phyloP scores from a whole-genome alignment of 441 rosid genomes.

The Corymbia calophylla region DNA sequence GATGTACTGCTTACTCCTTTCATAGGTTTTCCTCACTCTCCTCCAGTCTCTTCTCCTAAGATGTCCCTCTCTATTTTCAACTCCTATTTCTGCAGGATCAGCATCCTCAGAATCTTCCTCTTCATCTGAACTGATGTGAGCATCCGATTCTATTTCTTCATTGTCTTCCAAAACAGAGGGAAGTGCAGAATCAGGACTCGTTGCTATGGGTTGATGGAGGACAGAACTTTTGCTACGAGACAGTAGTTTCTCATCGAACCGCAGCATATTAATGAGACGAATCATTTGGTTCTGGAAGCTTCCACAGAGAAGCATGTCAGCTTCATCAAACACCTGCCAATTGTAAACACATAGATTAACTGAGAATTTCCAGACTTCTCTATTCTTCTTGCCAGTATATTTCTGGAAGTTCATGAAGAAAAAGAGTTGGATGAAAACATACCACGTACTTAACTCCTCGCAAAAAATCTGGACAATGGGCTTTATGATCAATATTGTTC shows the following conservation, averaged over 20 bases:
- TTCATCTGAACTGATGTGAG: constrained; percentile 24
- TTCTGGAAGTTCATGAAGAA: background rate
- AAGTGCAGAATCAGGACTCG: constrained; percentile 16
- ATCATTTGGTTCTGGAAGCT: constrained; percentile 83
- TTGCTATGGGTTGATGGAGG: constrained; percentile 15
- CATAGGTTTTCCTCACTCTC: constrained; percentile 63
- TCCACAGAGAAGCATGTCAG: constrained; percentile 93
- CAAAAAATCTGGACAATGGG: constrained; percentile 40
- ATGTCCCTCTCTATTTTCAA: constrained; percentile 19
- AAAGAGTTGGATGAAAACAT: constrained; percentile 10
- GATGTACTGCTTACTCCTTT: constrained; percentile 81
- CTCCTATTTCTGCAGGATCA: constrained; percentile 16
- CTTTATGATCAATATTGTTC: constrained; percentile 64
- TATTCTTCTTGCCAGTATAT: background rate
- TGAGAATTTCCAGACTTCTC: constrained; percentile 1
- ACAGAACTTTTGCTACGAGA: constrained; percentile 34
- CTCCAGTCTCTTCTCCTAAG: constrained; percentile 58
- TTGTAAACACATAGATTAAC: background rate
- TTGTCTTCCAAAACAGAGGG: constrained; percentile 13
- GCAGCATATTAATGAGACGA: constrained; percentile 72
- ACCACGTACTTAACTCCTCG: constrained; percentile 78
- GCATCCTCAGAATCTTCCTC: constrained; percentile 35
- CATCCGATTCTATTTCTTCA: constrained; percentile 7
- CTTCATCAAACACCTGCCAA: constrained; percentile 93
- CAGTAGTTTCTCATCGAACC: constrained; percentile 65